A percentile compares a stretch with the other conserved stretches of the same genome.
Evolutionary conservation across 176 grass and related monocot genomes (phyloP).

Genomic region (Zoysia pacifica): DNA sequence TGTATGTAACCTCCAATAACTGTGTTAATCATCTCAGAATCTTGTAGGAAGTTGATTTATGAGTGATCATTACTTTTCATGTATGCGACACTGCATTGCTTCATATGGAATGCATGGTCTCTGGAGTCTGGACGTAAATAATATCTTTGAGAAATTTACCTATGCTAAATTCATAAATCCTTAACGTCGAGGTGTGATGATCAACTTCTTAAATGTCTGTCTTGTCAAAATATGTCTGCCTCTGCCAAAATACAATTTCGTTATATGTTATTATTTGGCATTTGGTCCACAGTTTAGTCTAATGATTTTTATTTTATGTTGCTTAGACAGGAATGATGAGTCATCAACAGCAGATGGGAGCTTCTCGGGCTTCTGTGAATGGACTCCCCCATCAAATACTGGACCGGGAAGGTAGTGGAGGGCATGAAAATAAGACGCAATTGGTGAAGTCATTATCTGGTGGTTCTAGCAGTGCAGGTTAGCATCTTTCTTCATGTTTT

Average conservation of each 20-base stretch:
- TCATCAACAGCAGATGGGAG: slow-evolving; percentile 57
- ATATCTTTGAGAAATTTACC: neutral
- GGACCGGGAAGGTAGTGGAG: slow-evolving; percentile 65
- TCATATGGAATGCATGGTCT: neutral
- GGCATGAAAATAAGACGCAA: slow-evolving; percentile 54
- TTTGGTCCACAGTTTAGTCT: neutral
- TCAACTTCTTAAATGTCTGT: neutral
- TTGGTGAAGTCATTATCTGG: slow-evolving; percentile 46
- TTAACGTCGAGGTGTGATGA: neutral
- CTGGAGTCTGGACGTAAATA: neutral
- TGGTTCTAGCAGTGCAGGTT: slow-evolving; percentile 45
- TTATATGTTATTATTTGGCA: neutral
- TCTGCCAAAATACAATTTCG: neutral
- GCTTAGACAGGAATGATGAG: slow-evolving; percentile 59
- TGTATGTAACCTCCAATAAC: neutral
- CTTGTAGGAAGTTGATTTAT: neutral
- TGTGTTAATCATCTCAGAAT: neutral
- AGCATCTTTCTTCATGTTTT: slow-evolving; percentile 23
- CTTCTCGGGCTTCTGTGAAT: slow-evolving; percentile 57
- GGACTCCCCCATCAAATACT: slow-evolving; percentile 58
- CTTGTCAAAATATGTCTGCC: neutral
- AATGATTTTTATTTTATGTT: neutral
- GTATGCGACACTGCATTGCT: neutral
- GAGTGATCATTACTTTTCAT: neutral
- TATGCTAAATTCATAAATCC: neutral